A percentile compares a stretch with the other conserved stretches of the same genome.
These are phyloP conservation scores for Colletotrichum tanaceti DNA, from an alignment of 2,329 filamentous ascomycete species.

Conservation along the genomic window DNA sequence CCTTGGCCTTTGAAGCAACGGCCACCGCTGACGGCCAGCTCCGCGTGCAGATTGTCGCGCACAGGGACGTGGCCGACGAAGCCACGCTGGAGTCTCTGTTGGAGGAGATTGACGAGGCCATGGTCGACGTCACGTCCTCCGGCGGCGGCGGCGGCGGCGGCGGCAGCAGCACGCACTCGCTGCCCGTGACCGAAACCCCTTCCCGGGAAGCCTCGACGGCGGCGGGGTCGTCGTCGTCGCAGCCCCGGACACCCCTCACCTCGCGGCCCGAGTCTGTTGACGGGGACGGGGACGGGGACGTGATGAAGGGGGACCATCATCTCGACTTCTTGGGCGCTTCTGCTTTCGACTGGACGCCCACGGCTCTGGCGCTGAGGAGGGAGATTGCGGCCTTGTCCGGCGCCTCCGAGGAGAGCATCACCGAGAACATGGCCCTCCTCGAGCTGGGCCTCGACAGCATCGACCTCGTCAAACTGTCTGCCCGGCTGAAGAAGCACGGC, in stretches of 20 bases:
- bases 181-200: constrained; percentile 30
- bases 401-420: constrained; percentile 62
- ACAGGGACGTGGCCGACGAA: constrained; percentile 54
- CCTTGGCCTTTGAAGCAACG: constrained; percentile 80
- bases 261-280: constrained; percentile 31
- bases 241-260: constrained; percentile 29
- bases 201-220: constrained; percentile 35
- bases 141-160: too few relatives aligned
- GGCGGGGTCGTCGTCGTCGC: too few relatives aligned
- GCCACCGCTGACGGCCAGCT: constrained; percentile 62
- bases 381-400: constrained; percentile 74
- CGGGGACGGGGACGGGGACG: constrained; percentile 22
- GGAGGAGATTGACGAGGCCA: constrained; percentile 51
- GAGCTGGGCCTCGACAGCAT: constrained; percentile 92
- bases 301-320: background rate
- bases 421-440: constrained; percentile 74
- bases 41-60: constrained; percentile 69
- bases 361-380: constrained; percentile 64
- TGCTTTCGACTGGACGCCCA: constrained; percentile 68
- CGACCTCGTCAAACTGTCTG: constrained; percentile 86
- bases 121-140: constrained; percentile 38
- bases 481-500: constrained; percentile 72
- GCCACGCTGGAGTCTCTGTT: constrained; percentile 51
- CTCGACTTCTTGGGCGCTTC: constrained; percentile 2
- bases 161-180: constrained; percentile 15